A percentile compares a stretch with the other conserved stretches of the same genome.
These are phyloP conservation scores for Colletotrichum acutatum DNA, from an alignment of 2,329 filamentous ascomycete genomes.

Conservation along the genomic window DNA sequence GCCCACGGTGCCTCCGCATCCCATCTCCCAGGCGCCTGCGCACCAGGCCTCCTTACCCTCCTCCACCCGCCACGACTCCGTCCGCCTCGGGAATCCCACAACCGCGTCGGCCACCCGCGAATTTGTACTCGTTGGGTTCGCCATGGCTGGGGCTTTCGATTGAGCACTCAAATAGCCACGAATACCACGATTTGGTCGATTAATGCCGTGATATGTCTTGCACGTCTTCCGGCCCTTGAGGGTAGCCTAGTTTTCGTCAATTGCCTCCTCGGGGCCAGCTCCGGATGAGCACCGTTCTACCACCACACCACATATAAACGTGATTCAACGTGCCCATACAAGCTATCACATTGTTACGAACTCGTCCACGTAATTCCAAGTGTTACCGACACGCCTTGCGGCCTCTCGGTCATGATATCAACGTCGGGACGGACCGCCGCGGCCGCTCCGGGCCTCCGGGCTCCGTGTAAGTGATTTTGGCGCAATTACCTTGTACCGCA, in stretches of 20 bases:
- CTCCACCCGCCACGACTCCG: slow-evolving; percentile 46
- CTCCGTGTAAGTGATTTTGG: slow-evolving; percentile 34
- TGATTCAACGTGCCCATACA: not conserved
- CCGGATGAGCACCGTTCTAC: slow-evolving; percentile 18
- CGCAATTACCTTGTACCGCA: not conserved
- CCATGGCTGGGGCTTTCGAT: slow-evolving; percentile 50
- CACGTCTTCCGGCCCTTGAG: not conserved
- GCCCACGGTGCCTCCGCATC: slow-evolving; percentile 36
- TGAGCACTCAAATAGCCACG: slow-evolving; percentile 44
- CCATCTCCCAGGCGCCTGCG: slow-evolving; percentile 34
- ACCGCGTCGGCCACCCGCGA: slow-evolving; percentile 57
- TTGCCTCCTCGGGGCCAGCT: slow-evolving; percentile 30
- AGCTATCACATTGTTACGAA: too few species aligned
- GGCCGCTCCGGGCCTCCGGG: slow-evolving; percentile 13
- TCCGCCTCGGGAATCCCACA: slow-evolving; percentile 43
- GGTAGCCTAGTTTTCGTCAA: slow-evolving; percentile 33
- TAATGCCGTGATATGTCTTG: not conserved
- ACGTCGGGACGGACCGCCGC: slow-evolving; percentile 1
- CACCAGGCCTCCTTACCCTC: slow-evolving; percentile 39
- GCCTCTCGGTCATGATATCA: slow-evolving; percentile 27
- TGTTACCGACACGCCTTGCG: not conserved
- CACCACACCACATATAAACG: slow-evolving; percentile 10
- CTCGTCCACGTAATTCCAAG: not conserved
- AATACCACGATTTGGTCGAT: slow-evolving; percentile 8
- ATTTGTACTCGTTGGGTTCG: slow-evolving; percentile 75